Percentiles rank a stretch among this genome's conserved stretches.
Conservation (phyloP, 208 protist genomes). For the Endotrypanum monterogeii region DNA sequence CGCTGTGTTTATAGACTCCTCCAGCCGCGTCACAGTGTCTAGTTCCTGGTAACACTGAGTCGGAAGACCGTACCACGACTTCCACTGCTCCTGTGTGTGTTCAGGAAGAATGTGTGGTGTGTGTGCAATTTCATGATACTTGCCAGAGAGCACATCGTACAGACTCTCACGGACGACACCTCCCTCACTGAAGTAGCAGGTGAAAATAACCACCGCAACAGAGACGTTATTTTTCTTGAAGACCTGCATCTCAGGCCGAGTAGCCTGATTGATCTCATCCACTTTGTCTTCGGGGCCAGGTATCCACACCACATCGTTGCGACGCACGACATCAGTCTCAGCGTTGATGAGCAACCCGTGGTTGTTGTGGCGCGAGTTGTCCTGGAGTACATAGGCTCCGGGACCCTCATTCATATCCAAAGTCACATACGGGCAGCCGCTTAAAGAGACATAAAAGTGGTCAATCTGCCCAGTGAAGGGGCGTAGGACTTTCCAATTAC, state of each 20-base stretch:
- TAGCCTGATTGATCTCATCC: slow-evolving; percentile 30
- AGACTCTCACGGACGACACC: slow-evolving; percentile 60
- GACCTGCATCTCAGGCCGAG: slow-evolving; percentile 53
- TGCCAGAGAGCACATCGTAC: slow-evolving; percentile 57
- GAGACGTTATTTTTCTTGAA: slow-evolving; percentile 85
- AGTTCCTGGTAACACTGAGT: slow-evolving; percentile 63
- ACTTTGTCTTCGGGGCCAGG: slow-evolving; percentile 39
- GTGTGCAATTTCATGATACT: slow-evolving; percentile 26
- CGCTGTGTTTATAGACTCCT: slow-evolving; percentile 75
- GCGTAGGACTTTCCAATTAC: slow-evolving; percentile 76
- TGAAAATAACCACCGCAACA: slow-evolving; percentile 82
- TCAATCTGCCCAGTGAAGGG: slow-evolving; percentile 76
- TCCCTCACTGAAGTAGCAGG: slow-evolving; percentile 63
- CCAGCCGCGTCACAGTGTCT: slow-evolving; percentile 70
- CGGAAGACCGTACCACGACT: slow-evolving; percentile 71
- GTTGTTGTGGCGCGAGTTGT: slow-evolving; percentile 64
- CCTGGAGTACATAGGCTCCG: slow-evolving; percentile 79
- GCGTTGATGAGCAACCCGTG: slow-evolving; percentile 80
- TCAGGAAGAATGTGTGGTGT: slow-evolving; percentile 62
- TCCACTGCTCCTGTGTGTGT: slow-evolving; percentile 45
- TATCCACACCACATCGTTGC: slow-evolving; percentile 81
- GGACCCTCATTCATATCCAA: slow-evolving; percentile 85
- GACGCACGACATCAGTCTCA: slow-evolving; percentile 60
- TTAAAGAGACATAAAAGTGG: slow-evolving; percentile 70
- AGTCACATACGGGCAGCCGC: slow-evolving; percentile 69